These are phyloP conservation scores for Colletotrichum musicola DNA, from an alignment of 2,329 filamentous ascomycete species.

Conservation along the genomic window DNA sequence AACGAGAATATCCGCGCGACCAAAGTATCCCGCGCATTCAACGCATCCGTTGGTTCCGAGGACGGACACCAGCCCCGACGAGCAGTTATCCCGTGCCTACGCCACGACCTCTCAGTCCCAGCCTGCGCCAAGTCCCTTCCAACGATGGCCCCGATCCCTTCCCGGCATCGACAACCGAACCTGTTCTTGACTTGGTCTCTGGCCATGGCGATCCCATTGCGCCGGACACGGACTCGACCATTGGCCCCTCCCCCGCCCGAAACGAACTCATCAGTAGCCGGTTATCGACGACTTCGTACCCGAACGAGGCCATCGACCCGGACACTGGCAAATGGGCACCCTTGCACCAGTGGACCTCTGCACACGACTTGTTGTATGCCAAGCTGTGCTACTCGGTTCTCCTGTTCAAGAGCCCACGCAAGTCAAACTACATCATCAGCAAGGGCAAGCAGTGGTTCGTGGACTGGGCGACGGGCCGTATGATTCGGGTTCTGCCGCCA, in stretches of 20 bases:
- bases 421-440: conserved; percentile 69
- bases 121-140: conserved; percentile 16
- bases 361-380: conserved; percentile 70
- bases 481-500: conserved; percentile 66
- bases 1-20: conserved; percentile 73
- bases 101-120: conserved; percentile 28
- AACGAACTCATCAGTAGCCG: conserved; percentile 48
- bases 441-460: conserved; percentile 70
- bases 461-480: conserved; percentile 69
- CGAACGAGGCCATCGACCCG: conserved; percentile 59
- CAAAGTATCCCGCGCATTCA: conserved; percentile 72
- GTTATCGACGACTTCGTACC: conserved; percentile 60
- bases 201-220: conserved; percentile 18
- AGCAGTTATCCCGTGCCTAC: conserved; percentile 37
- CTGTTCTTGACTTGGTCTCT: conserved; percentile 26
- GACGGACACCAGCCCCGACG: conserved; percentile 49
- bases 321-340: conserved; percentile 69
- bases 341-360: conserved; percentile 65
- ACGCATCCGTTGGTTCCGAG: conserved; percentile 64
- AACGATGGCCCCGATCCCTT: conserved; percentile 19
- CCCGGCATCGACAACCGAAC: conserved; percentile 29
- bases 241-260: conserved; percentile 37
- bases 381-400: conserved; percentile 72
- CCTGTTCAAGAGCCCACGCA: conserved; percentile 67
- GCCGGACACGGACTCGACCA: conserved; percentile 20